Base-by-base conservation (phyloP, 2,329 filamentous ascomycete species). In the Diplocarpon mali region DNA sequence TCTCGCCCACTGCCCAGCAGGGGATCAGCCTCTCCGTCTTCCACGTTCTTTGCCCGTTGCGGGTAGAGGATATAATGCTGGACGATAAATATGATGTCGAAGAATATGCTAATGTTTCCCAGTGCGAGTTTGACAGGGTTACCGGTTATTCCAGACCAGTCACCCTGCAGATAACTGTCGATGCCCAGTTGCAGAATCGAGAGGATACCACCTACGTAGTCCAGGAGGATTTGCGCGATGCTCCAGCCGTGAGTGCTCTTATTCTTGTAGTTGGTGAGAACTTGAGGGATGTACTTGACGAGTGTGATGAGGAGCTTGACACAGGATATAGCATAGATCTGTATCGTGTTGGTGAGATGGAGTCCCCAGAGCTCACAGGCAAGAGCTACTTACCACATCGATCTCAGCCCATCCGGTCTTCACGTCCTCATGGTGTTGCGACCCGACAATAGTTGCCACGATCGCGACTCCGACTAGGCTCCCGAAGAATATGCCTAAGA, bases 231-330 rank as follows among this genome's bases (percentile, higher is more conserved):
- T 62, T 87, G 82, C 49, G 69, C 69, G 53, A 95, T 95, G 57
- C 78, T 83, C 88, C 90, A 96, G 31, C 92, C 92, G 15, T 74
- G 67, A 1, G 92, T 96, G 45, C 85, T 93, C 60, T 82, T 76
- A 58, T 90, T 87, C 57, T 80, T 78, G 62, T 83, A 88, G 68
- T 96, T 96, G 55, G 83, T 72, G 58, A 83, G 71, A 31, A 85
- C 78, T 69, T 95, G 88, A 5, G 92, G 92, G 38, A 86, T 80
- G 65, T 95, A 96, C 67, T 98, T 98, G 65, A 94, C 75, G 20
- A 95, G 68, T 0, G 90, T 95, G 53, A 94, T 77, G 44, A 89
- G 64, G 29, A 98, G 71, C 67, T 98, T 98, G 61, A 94, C 81
- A 61, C 93, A 93, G 35, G 85, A 86, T 28, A 93, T 68, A 11